Conservation (phyloP, 164 flowering plant species). For the Protea cynaroides region DNA sequence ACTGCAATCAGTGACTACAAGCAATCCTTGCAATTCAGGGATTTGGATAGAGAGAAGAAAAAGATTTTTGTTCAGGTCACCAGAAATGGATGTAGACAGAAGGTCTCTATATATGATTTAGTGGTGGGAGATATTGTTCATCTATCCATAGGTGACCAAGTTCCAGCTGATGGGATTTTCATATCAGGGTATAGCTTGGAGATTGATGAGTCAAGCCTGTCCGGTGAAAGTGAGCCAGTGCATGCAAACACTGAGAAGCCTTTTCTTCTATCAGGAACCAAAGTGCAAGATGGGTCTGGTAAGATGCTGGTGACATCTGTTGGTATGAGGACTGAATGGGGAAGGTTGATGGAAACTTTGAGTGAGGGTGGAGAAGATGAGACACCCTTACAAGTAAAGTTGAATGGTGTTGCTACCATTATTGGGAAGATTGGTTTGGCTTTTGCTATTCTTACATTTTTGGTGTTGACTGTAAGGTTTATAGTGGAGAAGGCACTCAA, state of each 20-base stretch:
- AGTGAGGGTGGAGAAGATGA: conserved; percentile 46
- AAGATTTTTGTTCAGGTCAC: conserved; percentile 39
- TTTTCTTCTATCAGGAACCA: conserved; percentile 43
- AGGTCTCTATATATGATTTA: conserved; percentile 39
- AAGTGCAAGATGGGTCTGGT: conserved; percentile 49
- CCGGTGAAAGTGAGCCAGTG: conserved; percentile 50
- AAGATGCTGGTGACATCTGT: conserved; percentile 50
- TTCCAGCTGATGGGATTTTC: conserved; percentile 49
- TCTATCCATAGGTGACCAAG: conserved; percentile 45
- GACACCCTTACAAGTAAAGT: conserved; percentile 54
- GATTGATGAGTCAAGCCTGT: conserved; percentile 49
- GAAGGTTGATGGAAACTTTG: conserved; percentile 48
- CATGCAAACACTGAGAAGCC: conserved; percentile 27
- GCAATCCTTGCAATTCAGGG: conserved; percentile 45
- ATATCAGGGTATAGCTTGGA: conserved; percentile 38
- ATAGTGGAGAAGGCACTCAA: conserved; percentile 27
- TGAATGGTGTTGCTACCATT: conserved; percentile 52
- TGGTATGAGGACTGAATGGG: conserved; percentile 65
- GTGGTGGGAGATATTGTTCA: conserved; percentile 52
- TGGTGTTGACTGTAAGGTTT: conserved; percentile 31
- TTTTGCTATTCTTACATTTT: conserved; percentile 39
- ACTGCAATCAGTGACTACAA: conserved; percentile 52
- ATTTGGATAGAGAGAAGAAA: conserved; percentile 45
- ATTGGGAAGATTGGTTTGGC: conserved; percentile 46
- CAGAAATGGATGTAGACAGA: conserved; percentile 39